phyloP scores from a whole-genome alignment of 495 filamentous ascomycete species.

The Aspergillus ostianus region DNA sequence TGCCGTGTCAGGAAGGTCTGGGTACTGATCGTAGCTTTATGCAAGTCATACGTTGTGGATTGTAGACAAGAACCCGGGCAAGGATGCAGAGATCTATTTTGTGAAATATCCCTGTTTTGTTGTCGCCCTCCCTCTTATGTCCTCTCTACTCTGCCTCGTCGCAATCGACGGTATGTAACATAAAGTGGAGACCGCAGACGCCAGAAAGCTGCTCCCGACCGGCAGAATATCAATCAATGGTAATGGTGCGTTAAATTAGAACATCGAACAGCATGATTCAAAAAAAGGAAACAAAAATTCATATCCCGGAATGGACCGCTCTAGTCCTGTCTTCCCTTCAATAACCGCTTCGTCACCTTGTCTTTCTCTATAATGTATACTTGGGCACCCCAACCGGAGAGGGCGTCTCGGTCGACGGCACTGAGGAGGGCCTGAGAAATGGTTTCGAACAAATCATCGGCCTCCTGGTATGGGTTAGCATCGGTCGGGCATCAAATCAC shows the following conservation, averaged over 20 bases:
- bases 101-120: not conserved
- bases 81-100: conserved; percentile 1
- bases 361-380: conserved; percentile 99
- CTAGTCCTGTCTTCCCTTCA: conserved; percentile 84
- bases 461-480: conserved; percentile 49
- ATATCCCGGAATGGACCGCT: conserved; percentile 8
- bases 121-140: conserved; percentile 1
- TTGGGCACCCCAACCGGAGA: conserved; percentile 97
- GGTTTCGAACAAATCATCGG: conserved; percentile 96
- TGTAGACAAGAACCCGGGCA: not conserved
- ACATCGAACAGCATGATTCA: conserved; percentile 13
- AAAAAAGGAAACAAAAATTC: conserved; percentile 8
- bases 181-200: conserved; percentile 33
- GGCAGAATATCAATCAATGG: conserved; percentile 17
- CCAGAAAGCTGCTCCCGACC: conserved; percentile 27
- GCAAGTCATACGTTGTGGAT: not conserved
- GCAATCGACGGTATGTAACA: conserved; percentile 22
- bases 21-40: conserved; percentile 59
- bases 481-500: not conserved
- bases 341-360: conserved; percentile 95
- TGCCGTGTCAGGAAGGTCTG: conserved; percentile 34
- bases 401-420: conserved; percentile 91
- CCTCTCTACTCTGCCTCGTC: conserved; percentile 4
- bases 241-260: conserved; percentile 13
- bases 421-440: conserved; percentile 96